Evolutionary conservation across 140 eudicot genomes (phyloP).

Genomic region (Cichorium intybus): DNA sequence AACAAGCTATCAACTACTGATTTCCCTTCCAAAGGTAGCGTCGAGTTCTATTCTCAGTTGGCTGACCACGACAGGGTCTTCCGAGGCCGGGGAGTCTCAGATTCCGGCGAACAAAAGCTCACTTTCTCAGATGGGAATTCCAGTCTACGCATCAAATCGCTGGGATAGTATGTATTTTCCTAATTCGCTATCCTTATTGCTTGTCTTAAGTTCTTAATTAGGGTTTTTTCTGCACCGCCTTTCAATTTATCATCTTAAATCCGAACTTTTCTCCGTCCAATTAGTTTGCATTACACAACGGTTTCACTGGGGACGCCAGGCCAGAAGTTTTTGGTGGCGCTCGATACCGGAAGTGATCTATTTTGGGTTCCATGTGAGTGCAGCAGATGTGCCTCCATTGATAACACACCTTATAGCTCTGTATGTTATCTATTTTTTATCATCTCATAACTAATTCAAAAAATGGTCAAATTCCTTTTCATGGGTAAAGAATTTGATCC

Average conservation of each 20-base stretch:
- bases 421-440: conserved; percentile 31
- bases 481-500: too few species aligned
- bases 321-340: conserved; percentile 67
- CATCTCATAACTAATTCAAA: background rate
- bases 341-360: conserved; percentile 72
- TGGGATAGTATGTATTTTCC: conserved; percentile 60
- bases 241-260: background rate
- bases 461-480: too few species aligned
- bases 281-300: conserved; percentile 66
- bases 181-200: background rate
- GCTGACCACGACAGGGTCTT: conserved; percentile 48
- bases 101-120: conserved; percentile 38
- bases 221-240: conserved; percentile 13
- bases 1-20: conserved; percentile 2
- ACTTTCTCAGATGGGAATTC: conserved; percentile 84
- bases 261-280: background rate
- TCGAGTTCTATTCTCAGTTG: conserved; percentile 53
- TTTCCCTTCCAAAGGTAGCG: conserved; percentile 56
- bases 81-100: conserved; percentile 43
- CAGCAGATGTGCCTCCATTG: conserved; percentile 41
- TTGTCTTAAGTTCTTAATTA: conserved; percentile 10
- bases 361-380: conserved; percentile 90
- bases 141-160: conserved; percentile 58
- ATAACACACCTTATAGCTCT: conserved; percentile 30
- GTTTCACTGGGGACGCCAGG: conserved; percentile 72